phyloP scores from a whole-genome alignment of 1,284 basidiomycete genomes.

The Pseudozyma pruni region DNA sequence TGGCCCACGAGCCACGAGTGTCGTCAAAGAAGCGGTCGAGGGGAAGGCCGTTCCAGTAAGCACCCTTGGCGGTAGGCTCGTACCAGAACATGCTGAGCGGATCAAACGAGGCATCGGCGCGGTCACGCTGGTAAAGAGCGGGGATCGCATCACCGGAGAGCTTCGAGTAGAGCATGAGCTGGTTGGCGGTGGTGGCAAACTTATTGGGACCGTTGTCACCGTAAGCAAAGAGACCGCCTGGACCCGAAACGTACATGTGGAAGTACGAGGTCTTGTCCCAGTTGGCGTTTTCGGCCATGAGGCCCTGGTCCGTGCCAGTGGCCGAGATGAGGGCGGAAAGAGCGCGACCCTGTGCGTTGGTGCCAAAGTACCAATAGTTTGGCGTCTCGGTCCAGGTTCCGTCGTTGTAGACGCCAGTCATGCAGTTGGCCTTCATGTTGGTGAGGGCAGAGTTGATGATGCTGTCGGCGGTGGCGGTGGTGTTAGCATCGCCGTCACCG shows the following conservation, averaged over 20 bases:
- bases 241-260: slow-evolving; percentile 89
- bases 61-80: slow-evolving; percentile 81
- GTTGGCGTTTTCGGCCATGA: slow-evolving; percentile 72
- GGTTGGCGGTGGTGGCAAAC: slow-evolving; percentile 73
- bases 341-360: slow-evolving; percentile 92
- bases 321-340: slow-evolving; percentile 83
- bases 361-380: slow-evolving; percentile 75
- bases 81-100: slow-evolving; percentile 99
- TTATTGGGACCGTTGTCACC: slow-evolving; percentile 97
- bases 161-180: slow-evolving; percentile 59
- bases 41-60: slow-evolving; percentile 87
- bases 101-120: slow-evolving; percentile 79
- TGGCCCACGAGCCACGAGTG: slow-evolving; percentile 79
- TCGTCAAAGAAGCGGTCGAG: slow-evolving; percentile 83
- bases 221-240: slow-evolving; percentile 88
- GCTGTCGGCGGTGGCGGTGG: slow-evolving; percentile 76
- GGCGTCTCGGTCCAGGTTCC: slow-evolving; percentile 95
- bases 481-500: slow-evolving; percentile 76
- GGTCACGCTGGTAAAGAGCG: slow-evolving; percentile 91
- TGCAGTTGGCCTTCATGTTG: slow-evolving; percentile 85
- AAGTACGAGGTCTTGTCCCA: slow-evolving; percentile 81
- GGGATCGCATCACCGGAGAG: slow-evolving; percentile 73
- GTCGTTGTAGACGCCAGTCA: slow-evolving; percentile 73
- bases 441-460: slow-evolving; percentile 77
- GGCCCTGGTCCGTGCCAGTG: slow-evolving; percentile 82